Conservation (phyloP, 108 stramenopile genomes). For the Stephanodiscus triporus region DNA sequence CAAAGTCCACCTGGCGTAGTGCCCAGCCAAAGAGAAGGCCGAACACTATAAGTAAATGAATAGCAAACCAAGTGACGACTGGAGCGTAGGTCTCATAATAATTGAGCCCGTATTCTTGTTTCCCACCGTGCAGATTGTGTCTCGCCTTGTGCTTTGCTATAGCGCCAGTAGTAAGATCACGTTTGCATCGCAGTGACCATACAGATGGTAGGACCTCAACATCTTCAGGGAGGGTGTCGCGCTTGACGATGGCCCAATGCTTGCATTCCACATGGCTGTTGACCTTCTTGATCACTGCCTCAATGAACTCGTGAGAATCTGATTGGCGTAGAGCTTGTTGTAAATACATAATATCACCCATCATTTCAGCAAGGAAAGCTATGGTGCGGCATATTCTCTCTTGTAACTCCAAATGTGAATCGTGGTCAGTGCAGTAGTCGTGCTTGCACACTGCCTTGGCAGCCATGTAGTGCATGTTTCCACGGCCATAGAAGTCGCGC, state of each 20-base stretch:
- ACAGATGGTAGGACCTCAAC: slow-evolving; percentile 15
- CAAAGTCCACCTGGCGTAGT: not conserved
- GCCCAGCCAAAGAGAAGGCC: slow-evolving; percentile 2
- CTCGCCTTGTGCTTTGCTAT: slow-evolving; percentile 43
- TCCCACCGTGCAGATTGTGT: slow-evolving; percentile 20
- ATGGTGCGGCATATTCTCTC: slow-evolving; percentile 22
- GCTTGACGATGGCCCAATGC: slow-evolving; percentile 19
- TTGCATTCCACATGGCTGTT: slow-evolving; percentile 14
- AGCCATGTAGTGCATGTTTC: slow-evolving; percentile 20
- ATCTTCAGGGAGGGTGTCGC: slow-evolving; percentile 14
- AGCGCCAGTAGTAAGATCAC: slow-evolving; percentile 29
- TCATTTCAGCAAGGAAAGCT: slow-evolving; percentile 28
- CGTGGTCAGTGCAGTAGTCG: not conserved
- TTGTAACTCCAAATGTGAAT: slow-evolving; percentile 9
- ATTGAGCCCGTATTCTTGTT: slow-evolving; percentile 27
- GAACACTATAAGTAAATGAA: slow-evolving; percentile 5
- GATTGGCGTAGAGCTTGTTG: slow-evolving; percentile 37
- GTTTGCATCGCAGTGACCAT: slow-evolving; percentile 45
- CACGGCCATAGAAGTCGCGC: not conserved
- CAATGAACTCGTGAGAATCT: slow-evolving; percentile 26
- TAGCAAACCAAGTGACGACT: slow-evolving; percentile 34
- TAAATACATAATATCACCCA: slow-evolving; percentile 42
- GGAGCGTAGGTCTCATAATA: slow-evolving; percentile 37
- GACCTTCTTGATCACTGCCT: slow-evolving; percentile 33
- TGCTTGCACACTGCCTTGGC: slow-evolving; percentile 29